Percentiles rank a stretch among this genome's conserved stretches.
These are phyloP conservation scores for Meyerozyma athensensis DNA, from an alignment of 1,139 yeast genomes.

Conservation along the genomic window DNA sequence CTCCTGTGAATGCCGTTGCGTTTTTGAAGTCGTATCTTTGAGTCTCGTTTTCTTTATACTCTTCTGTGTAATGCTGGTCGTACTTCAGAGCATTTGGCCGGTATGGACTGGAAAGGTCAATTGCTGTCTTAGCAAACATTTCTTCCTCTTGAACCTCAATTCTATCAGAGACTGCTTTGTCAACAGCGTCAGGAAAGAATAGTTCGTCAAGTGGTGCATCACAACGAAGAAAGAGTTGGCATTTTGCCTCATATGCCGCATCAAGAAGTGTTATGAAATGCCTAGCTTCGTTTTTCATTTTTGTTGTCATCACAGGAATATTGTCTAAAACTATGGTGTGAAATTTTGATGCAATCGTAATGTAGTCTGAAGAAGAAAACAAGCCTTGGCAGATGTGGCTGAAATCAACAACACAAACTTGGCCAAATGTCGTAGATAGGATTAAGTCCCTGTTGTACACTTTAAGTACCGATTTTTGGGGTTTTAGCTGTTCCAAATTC, in stretches of 20 bases:
- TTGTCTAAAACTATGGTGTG: conserved; percentile 54
- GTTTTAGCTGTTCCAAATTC: conserved; percentile 19
- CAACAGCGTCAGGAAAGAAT: conserved; percentile 52
- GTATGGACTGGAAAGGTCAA: conserved; percentile 59
- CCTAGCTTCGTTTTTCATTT: conserved; percentile 64
- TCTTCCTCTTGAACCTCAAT: conserved; percentile 59
- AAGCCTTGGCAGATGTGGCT: conserved; percentile 53
- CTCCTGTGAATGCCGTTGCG: conserved; percentile 63
- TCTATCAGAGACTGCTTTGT: conserved; percentile 19
- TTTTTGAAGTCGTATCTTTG: conserved; percentile 38
- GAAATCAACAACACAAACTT: conserved; percentile 49
- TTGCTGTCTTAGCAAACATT: conserved; percentile 61
- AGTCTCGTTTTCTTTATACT: conserved; percentile 25
- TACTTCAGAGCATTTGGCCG: conserved; percentile 67
- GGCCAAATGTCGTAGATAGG: conserved; percentile 42
- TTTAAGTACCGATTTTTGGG: conserved; percentile 28
- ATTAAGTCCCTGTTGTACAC: conserved; percentile 54
- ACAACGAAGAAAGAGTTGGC: conserved; percentile 50
- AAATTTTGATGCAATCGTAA: conserved; percentile 58
- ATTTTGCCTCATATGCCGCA: conserved; percentile 64
- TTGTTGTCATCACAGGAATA: conserved; percentile 56
- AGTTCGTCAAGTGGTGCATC: conserved; percentile 47
- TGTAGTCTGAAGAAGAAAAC: conserved; percentile 65
- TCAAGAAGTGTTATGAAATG: conserved; percentile 62
- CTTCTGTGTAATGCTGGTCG: conserved; percentile 38